Percentiles rank a stretch among this genome's conserved stretches.
Evolutionary conservation across 148 eudicot genomes (phyloP).

Genomic region (Vaccinium corymbosum): DNA sequence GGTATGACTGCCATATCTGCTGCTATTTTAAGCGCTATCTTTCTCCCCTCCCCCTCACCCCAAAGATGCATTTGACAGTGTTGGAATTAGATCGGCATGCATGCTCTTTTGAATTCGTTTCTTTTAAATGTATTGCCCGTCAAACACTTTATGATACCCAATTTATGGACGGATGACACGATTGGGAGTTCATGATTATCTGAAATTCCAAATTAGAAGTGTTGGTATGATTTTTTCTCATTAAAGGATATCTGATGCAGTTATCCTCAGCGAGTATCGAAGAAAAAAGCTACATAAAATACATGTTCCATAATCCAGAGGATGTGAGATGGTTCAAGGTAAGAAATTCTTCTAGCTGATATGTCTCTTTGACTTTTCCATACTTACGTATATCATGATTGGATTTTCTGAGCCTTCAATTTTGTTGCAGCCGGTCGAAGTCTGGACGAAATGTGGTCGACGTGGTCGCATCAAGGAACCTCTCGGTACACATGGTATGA

Average conservation of each 20-base stretch:
- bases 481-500: conserved; percentile 92
- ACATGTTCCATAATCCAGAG: conserved; percentile 94
- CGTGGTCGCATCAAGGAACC: conserved; percentile 97
- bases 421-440: conserved; percentile 79
- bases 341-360: conserved; percentile 16
- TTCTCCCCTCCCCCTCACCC: neutral
- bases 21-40: neutral
- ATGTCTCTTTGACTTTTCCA: neutral
- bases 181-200: neutral
- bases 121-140: neutral
- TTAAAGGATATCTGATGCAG: conserved; percentile 40
- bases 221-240: conserved; percentile 14
- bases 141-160: neutral
- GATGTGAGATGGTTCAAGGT: conserved; percentile 99
- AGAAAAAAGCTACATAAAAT: conserved; percentile 73
- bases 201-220: neutral
- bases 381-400: neutral
- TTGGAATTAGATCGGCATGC: neutral
- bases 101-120: neutral
- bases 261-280: conserved; percentile 95
- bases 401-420: conserved; percentile 10
- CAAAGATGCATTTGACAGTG: neutral
- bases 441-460: conserved; percentile 80
- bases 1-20: conserved; percentile 39
- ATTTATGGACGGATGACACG: neutral